Evolutionary conservation across 2,329 filamentous ascomycete species (phyloP).

Genomic region (Diaporthe sp.): DNA sequence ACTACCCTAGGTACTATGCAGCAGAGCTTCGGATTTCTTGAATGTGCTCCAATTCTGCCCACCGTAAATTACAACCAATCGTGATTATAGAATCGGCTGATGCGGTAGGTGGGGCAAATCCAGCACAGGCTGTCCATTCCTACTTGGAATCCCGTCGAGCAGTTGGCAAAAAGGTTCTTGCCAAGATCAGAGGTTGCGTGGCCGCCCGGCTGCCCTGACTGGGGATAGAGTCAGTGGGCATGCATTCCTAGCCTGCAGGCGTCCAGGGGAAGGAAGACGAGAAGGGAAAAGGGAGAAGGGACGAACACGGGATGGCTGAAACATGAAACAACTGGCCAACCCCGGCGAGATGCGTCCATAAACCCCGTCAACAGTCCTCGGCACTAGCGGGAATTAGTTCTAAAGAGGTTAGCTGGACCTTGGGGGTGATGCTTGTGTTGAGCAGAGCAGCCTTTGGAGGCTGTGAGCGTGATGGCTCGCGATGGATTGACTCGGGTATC

Average conservation of each 20-base stretch:
- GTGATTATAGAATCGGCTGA: constrained; percentile 1
- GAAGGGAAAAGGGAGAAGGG: constrained; percentile 6
- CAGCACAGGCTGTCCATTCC: neutral
- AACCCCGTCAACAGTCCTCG: neutral
- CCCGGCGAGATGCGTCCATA: constrained; percentile 4
- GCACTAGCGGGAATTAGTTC: neutral
- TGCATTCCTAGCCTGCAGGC: constrained; percentile 16
- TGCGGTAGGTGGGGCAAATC: neutral
- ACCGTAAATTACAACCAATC: constrained; percentile 12
- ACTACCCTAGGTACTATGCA: neutral
- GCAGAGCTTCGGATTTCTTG: neutral
- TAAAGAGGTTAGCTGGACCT: constrained; percentile 2
- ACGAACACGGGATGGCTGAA: constrained; percentile 37
- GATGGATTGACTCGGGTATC: constrained; percentile 16
- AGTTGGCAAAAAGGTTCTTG: neutral
- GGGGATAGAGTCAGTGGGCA: constrained; percentile 9
- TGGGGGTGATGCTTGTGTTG: constrained; percentile 7
- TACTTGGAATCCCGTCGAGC: neutral
- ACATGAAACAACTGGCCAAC: constrained; percentile 39
- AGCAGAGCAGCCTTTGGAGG: neutral
- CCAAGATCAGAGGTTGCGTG: constrained; percentile 26
- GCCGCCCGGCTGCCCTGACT: constrained; percentile 3
- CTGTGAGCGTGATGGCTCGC: neutral
- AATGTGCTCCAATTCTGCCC: constrained; percentile 3
- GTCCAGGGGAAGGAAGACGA: neutral